These are phyloP conservation scores for Ganoderma meredithae DNA, from an alignment of 1,284 basidiomycete species.

Conservation along the genomic window DNA sequence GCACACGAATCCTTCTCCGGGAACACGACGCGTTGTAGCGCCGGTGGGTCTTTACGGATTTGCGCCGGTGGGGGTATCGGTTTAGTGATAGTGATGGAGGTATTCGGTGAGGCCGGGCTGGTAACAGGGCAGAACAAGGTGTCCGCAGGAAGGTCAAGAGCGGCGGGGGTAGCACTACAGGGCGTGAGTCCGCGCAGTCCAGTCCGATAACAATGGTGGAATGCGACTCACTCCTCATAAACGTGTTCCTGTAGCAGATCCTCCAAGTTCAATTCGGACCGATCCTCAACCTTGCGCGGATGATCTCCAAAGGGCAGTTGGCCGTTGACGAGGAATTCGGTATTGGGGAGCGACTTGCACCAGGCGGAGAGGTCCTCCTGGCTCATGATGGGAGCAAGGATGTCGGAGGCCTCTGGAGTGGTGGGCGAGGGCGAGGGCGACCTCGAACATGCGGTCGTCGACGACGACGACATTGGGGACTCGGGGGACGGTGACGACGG, in stretches of 20 bases:
- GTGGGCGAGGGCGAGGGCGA: constrained; percentile 76
- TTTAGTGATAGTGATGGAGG: constrained; percentile 48
- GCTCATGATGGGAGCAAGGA: constrained; percentile 53
- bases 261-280: constrained; percentile 66
- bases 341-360: constrained; percentile 57
- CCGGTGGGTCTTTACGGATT: constrained; percentile 57
- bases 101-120: constrained; percentile 24
- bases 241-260: constrained; percentile 75
- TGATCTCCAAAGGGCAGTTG: constrained; percentile 34
- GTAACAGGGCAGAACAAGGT: constrained; percentile 32
- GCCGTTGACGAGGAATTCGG: constrained; percentile 43
- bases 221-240: constrained; percentile 69
- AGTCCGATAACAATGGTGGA: constrained; percentile 20
- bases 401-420: constrained; percentile 71
- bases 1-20: constrained; percentile 77
- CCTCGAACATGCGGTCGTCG: constrained; percentile 56
- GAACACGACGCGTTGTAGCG: constrained; percentile 64
- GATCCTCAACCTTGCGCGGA: constrained; percentile 47
- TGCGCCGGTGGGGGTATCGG: constrained; percentile 64
- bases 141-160: constrained; percentile 19
- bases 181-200: constrained; percentile 30
- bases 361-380: constrained; percentile 65
- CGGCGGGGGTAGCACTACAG: constrained; percentile 24
- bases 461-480: constrained; percentile 57
- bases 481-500: constrained; percentile 12